Percentiles rank a stretch among this genome's conserved stretches.
Evolutionary conservation across 805 yeast genomes (phyloP).

Genomic region (Candida hispaniensis): DNA sequence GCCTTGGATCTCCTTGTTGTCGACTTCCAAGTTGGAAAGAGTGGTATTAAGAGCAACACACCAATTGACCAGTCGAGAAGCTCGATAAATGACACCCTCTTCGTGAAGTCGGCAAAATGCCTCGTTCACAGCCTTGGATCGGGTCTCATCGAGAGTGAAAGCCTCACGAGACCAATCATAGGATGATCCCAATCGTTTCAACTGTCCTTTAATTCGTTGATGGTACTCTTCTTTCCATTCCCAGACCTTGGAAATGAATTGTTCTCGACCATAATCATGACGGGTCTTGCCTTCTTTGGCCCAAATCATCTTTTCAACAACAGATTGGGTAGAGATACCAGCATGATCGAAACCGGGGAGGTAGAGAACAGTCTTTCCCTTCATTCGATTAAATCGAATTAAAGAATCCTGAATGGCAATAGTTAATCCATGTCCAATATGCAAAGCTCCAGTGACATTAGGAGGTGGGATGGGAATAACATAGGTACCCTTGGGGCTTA

Average conservation of each 20-base stretch:
- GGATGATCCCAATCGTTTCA: slow-evolving; percentile 85
- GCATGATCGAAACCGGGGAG: slow-evolving; percentile 98
- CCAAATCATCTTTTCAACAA: slow-evolving; percentile 94
- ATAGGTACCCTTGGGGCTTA: slow-evolving; percentile 75
- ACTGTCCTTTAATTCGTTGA: slow-evolving; percentile 69
- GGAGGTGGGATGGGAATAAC: slow-evolving; percentile 99
- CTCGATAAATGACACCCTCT: slow-evolving; percentile 92
- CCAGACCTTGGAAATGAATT: slow-evolving; percentile 82
- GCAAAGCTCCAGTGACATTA: slow-evolving; percentile 96
- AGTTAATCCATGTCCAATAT: slow-evolving; percentile 96
- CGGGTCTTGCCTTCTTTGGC: slow-evolving; percentile 78
- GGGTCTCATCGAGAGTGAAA: slow-evolving; percentile 75
- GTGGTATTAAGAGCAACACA: slow-evolving; percentile 91
- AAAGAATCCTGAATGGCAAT: slow-evolving; percentile 89
- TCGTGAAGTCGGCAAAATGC: slow-evolving; percentile 87
- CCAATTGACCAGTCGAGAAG: slow-evolving; percentile 90
- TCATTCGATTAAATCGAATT: slow-evolving; percentile 92
- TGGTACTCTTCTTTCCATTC: slow-evolving; percentile 97
- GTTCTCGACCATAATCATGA: slow-evolving; percentile 92
- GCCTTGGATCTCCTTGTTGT: slow-evolving; percentile 78
- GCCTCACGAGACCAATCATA: slow-evolving; percentile 95
- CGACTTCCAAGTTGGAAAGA: slow-evolving; percentile 91
- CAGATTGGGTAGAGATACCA: slow-evolving; percentile 97
- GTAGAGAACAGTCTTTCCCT: slow-evolving; percentile 85
- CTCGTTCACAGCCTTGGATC: slow-evolving; percentile 73